Conservation (phyloP, 2,329 filamentous ascomycete species). For the Lecanicillium sp. region DNA sequence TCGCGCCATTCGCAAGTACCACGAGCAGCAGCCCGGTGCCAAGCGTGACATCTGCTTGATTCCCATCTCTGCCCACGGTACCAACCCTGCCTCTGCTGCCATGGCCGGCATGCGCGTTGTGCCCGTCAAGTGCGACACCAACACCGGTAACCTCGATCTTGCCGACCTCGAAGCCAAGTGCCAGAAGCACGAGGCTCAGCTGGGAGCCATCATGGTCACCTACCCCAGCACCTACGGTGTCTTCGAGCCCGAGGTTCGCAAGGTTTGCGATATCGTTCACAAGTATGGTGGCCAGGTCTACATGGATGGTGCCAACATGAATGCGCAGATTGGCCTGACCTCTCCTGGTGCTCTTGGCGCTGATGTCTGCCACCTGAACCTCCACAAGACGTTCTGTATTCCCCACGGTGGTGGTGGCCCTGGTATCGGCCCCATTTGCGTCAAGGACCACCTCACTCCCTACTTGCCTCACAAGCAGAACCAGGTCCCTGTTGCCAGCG, state of each 20-base stretch:
- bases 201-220: constrained; percentile 93
- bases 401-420: constrained; percentile 92
- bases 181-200: constrained; percentile 74
- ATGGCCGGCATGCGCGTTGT: constrained; percentile 96
- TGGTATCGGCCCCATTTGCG: constrained; percentile 88
- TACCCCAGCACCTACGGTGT: constrained; percentile 94
- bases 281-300: constrained; percentile 86
- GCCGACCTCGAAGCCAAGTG: constrained; percentile 81
- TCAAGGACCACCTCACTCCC: constrained; percentile 69
- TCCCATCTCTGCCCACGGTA: constrained; percentile 89
- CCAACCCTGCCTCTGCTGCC: constrained; percentile 88
- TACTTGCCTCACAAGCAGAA: constrained; percentile 56
- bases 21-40: constrained; percentile 57
- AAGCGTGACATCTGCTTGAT: constrained; percentile 89
- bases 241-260: constrained; percentile 83
- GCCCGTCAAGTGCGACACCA: constrained; percentile 79
- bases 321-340: constrained; percentile 91
- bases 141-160: constrained; percentile 84
- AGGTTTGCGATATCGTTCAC: constrained; percentile 80
- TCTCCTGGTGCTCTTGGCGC: constrained; percentile 92
- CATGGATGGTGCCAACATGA: constrained; percentile 99
- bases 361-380: constrained; percentile 92
- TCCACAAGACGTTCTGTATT: constrained; percentile 99
- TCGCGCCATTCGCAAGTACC: constrained; percentile 78
- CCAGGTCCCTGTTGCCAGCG: constrained; percentile 55